A percentile compares a stretch with the other conserved stretches of the same genome.
Evolutionary conservation across 2,329 filamentous ascomycete genomes (phyloP).

Genomic region (Helminthosporium solani): DNA sequence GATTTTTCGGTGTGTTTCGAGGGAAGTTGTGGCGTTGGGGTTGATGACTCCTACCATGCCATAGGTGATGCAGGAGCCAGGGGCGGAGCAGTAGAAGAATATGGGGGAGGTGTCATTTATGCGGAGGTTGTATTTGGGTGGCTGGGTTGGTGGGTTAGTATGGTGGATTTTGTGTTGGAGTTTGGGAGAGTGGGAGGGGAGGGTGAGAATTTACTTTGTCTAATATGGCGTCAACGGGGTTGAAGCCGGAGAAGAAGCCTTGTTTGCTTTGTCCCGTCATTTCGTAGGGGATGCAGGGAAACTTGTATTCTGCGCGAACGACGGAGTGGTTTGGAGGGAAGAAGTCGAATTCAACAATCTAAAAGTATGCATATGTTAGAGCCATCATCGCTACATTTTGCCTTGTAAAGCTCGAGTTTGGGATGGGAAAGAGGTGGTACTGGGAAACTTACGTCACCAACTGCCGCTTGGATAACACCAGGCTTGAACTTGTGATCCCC

Average conservation of each 20-base stretch:
- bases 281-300: constrained; percentile 36
- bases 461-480: constrained; percentile 27
- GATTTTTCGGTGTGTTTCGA: too few species aligned
- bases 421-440: not conserved
- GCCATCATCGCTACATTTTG: not conserved
- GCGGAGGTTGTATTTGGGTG: constrained; percentile 12
- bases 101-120: constrained; percentile 23
- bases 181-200: too few species aligned
- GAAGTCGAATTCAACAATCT: constrained; percentile 38
- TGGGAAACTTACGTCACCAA: constrained; percentile 26
- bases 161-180: constrained; percentile 2
- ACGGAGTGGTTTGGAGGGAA: constrained; percentile 41
- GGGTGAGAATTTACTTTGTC: too few species aligned
- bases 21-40: too few species aligned
- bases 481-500: constrained; percentile 34
- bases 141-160: too few species aligned
- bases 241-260: constrained; percentile 17
- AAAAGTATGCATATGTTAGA: too few species aligned
- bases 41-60: constrained; percentile 78
- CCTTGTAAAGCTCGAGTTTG: not conserved
- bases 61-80: constrained; percentile 61
- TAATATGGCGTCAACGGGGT: constrained; percentile 1
- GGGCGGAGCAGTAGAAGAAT: constrained; percentile 48
- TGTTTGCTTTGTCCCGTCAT: constrained; percentile 1
- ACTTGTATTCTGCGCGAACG: constrained; percentile 32